A percentile compares a stretch with the other conserved stretches of the same genome.
phyloP scores from a whole-genome alignment of 2,329 filamentous ascomycete genomes.

The Aspergillus novofumigatus region DNA sequence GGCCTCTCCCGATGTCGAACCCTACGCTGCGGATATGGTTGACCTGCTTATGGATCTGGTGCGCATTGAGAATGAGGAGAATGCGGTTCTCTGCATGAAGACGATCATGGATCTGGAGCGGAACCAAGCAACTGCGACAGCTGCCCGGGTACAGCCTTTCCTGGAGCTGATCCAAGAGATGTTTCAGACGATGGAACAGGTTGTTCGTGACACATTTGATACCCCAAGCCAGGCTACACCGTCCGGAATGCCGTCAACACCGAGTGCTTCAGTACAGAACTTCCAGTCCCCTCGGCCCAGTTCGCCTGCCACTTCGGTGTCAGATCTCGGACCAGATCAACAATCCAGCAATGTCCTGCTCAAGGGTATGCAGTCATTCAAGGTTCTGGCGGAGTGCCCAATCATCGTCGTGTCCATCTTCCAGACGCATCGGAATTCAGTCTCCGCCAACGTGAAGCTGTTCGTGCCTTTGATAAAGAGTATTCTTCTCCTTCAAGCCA shows the following conservation, averaged over 20 bases:
- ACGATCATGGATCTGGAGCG: constrained; percentile 95
- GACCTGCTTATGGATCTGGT: constrained; percentile 87
- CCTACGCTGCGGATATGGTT: constrained; percentile 81
- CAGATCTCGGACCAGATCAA: constrained; percentile 77
- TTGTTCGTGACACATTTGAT: constrained; percentile 93
- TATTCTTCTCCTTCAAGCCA: constrained; percentile 82
- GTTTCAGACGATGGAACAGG: constrained; percentile 90
- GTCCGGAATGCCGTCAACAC: constrained; percentile 50
- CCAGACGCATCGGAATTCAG: constrained; percentile 79
- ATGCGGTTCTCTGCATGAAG: constrained; percentile 97
- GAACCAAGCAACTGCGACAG: constrained; percentile 79
- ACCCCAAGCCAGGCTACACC: constrained; percentile 58
- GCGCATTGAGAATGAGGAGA: constrained; percentile 92
- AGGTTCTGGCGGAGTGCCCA: constrained; percentile 93
- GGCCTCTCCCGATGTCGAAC: constrained; percentile 77
- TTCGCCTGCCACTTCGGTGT: constrained; percentile 76
- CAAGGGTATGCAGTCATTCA: constrained; percentile 98
- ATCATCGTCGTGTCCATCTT: constrained; percentile 99
- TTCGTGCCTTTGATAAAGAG: constrained; percentile 94
- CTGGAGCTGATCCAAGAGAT: constrained; percentile 89
- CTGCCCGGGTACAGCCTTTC: constrained; percentile 82
- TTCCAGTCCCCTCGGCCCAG: constrained; percentile 86
- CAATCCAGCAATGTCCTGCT: constrained; percentile 76
- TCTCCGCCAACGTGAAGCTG: constrained; percentile 77
- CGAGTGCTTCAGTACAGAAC: constrained; percentile 54